Percentiles rank a stretch among this genome's conserved stretches.
phyloP scores from a whole-genome alignment of 2,329 filamentous ascomycete species.

The Grosmannia huntii region DNA sequence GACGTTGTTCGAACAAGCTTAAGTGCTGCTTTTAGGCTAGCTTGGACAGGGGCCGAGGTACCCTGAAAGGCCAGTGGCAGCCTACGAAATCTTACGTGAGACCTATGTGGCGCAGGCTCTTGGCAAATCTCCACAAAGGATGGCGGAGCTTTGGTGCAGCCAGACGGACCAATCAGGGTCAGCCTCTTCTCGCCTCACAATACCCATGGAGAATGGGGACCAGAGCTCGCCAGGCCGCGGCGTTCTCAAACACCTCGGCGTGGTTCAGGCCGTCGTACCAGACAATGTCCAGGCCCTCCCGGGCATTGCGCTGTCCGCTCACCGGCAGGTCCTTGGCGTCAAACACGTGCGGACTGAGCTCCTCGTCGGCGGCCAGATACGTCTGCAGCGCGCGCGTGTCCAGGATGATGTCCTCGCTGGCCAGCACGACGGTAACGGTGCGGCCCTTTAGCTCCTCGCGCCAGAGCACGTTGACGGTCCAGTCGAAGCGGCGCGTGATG shows the following conservation, averaged over 20 bases:
- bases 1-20: background rate
- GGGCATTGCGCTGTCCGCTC: too few species aligned
- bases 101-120: too few species aligned
- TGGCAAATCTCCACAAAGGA: background rate
- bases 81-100: too few species aligned
- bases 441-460: background rate
- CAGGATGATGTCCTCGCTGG: background rate
- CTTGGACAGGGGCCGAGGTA: too few species aligned
- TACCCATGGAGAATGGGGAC: background rate
- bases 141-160: background rate
- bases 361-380: background rate
- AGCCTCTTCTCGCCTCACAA: background rate
- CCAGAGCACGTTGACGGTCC: conserved; percentile 1
- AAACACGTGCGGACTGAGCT: background rate
- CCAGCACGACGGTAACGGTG: background rate
- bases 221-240: background rate
- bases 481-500: conserved; percentile 3
- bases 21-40: background rate
- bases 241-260: background rate
- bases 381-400: background rate
- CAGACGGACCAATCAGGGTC: background rate
- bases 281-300: background rate
- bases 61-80: too few species aligned
- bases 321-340: background rate
- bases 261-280: conserved; percentile 1